A percentile compares a stretch with the other conserved stretches of the same genome.
Conservation (phyloP, 2,329 filamentous ascomycete species). For the Fusarium sp. region DNA sequence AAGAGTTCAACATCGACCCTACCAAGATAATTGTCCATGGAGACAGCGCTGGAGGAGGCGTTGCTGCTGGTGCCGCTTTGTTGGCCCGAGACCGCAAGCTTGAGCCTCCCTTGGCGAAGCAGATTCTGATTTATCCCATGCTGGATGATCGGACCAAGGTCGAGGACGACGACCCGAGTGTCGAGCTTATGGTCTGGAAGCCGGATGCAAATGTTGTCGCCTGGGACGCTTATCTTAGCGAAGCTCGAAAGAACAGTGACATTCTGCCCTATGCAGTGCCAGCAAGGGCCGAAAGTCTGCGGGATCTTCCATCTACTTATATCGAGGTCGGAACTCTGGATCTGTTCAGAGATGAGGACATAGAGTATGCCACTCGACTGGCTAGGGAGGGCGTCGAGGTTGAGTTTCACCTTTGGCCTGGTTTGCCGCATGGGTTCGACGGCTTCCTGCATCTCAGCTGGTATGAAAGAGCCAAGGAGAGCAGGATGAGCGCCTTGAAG, state of each 20-base stretch:
- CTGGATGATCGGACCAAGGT: conserved; percentile 23
- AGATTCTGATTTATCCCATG: conserved; percentile 28
- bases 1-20: conserved; percentile 15
- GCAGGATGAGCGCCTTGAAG: conserved; percentile 3
- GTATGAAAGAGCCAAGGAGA: conserved; percentile 12
- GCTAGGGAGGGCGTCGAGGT: conserved; percentile 47
- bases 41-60: conserved; percentile 21
- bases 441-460: conserved; percentile 14
- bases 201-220: conserved; percentile 30
- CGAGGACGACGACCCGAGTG: background rate
- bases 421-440: conserved; percentile 54
- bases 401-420: conserved; percentile 56
- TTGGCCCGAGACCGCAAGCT: conserved; percentile 13
- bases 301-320: conserved; percentile 51
- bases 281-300: conserved; percentile 37
- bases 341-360: conserved; percentile 45
- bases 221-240: conserved; percentile 37
- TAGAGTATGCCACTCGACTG: conserved; percentile 47
- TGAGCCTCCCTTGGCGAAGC: conserved; percentile 11
- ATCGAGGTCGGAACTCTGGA: conserved; percentile 55
- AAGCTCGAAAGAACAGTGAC: conserved; percentile 4
- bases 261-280: conserved; percentile 38
- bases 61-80: conserved; percentile 17
- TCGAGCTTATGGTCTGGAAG: conserved; percentile 32
- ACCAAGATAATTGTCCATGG: conserved; percentile 20